phyloP scores from a whole-genome alignment of 176 grass and related monocot species.

The Eleusine indica region DNA sequence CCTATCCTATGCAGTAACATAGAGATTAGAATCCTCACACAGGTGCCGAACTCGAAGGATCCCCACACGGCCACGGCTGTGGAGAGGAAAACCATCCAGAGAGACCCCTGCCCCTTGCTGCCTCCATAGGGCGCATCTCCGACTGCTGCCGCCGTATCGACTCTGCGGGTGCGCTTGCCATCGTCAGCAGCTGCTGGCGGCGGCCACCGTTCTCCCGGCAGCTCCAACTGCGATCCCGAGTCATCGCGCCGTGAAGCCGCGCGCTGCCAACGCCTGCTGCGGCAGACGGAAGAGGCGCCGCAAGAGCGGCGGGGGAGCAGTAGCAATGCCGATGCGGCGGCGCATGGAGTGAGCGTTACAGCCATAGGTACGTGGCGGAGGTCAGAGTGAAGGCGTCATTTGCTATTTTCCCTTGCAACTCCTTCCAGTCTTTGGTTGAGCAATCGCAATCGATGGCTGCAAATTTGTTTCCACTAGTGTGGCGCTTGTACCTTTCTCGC shows the following conservation, averaged over 20 bases:
- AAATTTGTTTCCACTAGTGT: too few relatives aligned
- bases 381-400: not conserved
- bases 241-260: conserved; percentile 8
- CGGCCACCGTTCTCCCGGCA: not conserved
- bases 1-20: not conserved
- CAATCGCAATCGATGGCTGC: too few relatives aligned
- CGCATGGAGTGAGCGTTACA: conserved; percentile 19
- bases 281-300: not conserved
- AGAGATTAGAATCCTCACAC: conserved; percentile 34
- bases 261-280: not conserved
- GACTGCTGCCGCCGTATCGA: not conserved
- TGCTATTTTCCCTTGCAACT: not conserved
- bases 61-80: conserved; percentile 65
- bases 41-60: conserved; percentile 80
- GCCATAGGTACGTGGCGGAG: conserved; percentile 35
- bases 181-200: not conserved
- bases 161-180: not conserved
- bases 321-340: not conserved
- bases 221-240: not conserved
- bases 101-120: conserved; percentile 33
- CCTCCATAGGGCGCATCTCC: not conserved
- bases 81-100: conserved; percentile 57
- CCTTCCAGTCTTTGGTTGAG: too few relatives aligned
- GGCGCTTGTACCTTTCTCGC: too few relatives aligned
- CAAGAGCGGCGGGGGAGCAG: conserved; percentile 5